A percentile compares a stretch with the other conserved stretches of the same genome.
phyloP scores from a whole-genome alignment of 2,329 filamentous ascomycete genomes.

The Aspergillus melleus region DNA sequence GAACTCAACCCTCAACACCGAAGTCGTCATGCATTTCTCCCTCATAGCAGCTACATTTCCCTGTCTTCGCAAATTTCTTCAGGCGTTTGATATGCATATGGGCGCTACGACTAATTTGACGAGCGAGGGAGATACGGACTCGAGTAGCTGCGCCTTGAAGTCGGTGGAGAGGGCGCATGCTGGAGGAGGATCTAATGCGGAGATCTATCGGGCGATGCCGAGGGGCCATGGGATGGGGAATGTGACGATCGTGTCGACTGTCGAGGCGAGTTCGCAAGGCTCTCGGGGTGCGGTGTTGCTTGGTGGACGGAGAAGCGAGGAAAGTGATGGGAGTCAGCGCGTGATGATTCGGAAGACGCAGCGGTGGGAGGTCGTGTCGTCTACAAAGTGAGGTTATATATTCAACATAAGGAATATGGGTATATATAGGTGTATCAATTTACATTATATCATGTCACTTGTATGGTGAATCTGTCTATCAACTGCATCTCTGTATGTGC shows the following conservation, averaged over 20 bases:
- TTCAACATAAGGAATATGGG: not conserved
- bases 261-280: not conserved
- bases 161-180: not conserved
- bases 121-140: not conserved
- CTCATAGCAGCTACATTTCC: conserved; percentile 2
- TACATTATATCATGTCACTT: too few species aligned
- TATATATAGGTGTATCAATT: too few species aligned
- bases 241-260: not conserved
- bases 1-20: not conserved
- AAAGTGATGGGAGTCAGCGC: not conserved
- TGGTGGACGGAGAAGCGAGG: not conserved
- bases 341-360: not conserved
- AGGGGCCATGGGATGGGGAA: too few species aligned
- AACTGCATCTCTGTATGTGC: too few species aligned
- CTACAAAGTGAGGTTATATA: not conserved
- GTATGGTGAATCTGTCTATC: too few species aligned
- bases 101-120: not conserved
- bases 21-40: conserved; percentile 3
- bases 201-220: not conserved
- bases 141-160: not conserved
- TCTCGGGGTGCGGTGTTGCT: not conserved
- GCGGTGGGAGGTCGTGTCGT: not conserved
- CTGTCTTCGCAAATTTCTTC: conserved; percentile 1
- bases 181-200: not conserved
- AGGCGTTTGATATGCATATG: conserved; percentile 1